Percentiles rank a stretch among this genome's conserved stretches.
These are phyloP conservation scores for Erythrophleum ivorense DNA, from an alignment of 331 rosid species.

Conservation along the genomic window DNA sequence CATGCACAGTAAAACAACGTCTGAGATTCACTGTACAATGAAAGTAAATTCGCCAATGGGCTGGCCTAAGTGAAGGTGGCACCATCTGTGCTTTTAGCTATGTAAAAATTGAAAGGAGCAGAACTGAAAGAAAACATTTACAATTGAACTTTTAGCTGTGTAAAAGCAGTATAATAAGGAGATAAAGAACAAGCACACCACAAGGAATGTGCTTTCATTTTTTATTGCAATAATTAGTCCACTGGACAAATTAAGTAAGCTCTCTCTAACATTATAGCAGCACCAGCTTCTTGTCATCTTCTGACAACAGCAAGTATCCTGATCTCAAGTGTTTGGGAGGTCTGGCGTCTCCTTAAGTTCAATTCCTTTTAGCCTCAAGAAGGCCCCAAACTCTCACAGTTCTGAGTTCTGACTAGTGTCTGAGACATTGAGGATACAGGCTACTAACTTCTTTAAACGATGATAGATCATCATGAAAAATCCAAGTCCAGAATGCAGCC, in stretches of 20 bases:
- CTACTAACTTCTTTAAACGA: background rate
- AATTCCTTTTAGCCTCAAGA: background rate
- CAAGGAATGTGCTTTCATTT: background rate
- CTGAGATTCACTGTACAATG: background rate
- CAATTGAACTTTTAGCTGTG: background rate
- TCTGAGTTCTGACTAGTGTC: background rate
- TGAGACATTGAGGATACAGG: background rate
- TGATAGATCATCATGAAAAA: background rate
- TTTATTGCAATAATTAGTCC: background rate
- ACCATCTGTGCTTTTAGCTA: background rate
- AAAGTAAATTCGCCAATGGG: background rate
- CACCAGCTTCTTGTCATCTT: background rate
- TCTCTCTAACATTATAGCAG: background rate
- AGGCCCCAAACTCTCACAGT: background rate
- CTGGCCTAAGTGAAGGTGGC: background rate
- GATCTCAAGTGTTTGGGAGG: background rate
- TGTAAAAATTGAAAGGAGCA: background rate
- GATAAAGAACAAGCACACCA: background rate
- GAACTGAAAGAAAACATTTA: background rate
- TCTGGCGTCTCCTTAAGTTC: background rate
- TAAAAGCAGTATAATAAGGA: background rate
- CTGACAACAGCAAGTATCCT: background rate
- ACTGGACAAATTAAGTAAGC: background rate
- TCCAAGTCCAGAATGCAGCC: background rate
- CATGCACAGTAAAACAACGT: background rate